These are phyloP conservation scores for Irpex sp. DNA, from an alignment of 1,284 basidiomycete species.

Conservation along the genomic window DNA sequence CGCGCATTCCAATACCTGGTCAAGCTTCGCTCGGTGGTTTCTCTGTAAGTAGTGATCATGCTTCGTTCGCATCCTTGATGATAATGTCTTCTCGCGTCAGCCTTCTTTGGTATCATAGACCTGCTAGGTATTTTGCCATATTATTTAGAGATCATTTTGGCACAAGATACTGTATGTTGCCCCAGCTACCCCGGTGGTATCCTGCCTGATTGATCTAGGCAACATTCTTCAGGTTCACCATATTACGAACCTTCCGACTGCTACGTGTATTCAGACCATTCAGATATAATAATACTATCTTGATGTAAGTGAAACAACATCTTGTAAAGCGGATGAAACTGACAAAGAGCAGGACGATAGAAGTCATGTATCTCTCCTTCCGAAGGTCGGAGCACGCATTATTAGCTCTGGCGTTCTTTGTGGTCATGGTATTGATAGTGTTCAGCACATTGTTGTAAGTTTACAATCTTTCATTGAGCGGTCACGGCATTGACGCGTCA, in stretches of 20 bases:
- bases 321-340: background rate
- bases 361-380: slow-evolving; percentile 90
- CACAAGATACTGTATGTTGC: slow-evolving; percentile 73
- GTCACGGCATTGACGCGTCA: background rate
- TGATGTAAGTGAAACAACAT: slow-evolving; percentile 48
- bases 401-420: slow-evolving; percentile 82
- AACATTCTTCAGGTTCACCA: slow-evolving; percentile 83
- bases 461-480: background rate
- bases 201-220: slow-evolving; percentile 38
- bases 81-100: slow-evolving; percentile 29
- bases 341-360: slow-evolving; percentile 59
- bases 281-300: slow-evolving; percentile 74
- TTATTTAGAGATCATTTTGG: slow-evolving; percentile 78
- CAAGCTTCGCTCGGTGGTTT: slow-evolving; percentile 55
- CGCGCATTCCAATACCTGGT: slow-evolving; percentile 62
- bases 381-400: slow-evolving; percentile 81
- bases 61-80: slow-evolving; percentile 2
- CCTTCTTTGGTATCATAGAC: slow-evolving; percentile 84
- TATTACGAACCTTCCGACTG: slow-evolving; percentile 76
- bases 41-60: slow-evolving; percentile 45
- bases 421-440: slow-evolving; percentile 79
- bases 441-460: slow-evolving; percentile 80
- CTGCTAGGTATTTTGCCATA: slow-evolving; percentile 81
- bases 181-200: background rate
- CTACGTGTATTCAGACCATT: slow-evolving; percentile 85